Percentiles rank a stretch among this genome's conserved stretches.
Evolutionary conservation across 2,329 filamentous ascomycete species (phyloP).

Genomic region (Clarireedia paspali): DNA sequence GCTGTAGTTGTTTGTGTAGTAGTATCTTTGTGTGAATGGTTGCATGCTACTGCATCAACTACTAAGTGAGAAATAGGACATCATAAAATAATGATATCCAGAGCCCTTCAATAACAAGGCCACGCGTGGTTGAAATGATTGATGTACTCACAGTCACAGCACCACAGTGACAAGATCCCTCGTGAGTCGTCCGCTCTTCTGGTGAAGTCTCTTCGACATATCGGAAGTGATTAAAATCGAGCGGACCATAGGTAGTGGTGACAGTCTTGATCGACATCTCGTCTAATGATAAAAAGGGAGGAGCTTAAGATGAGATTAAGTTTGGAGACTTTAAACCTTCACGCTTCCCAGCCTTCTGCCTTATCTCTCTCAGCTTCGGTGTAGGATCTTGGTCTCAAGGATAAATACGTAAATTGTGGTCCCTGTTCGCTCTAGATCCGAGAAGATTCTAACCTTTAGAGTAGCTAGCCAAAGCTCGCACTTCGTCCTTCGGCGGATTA

Average conservation of each 20-base stretch:
- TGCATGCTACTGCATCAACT: not conserved
- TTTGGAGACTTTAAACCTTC: too few species aligned
- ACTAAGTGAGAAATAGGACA: too few species aligned
- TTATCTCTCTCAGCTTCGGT: too few species aligned
- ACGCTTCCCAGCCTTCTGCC: too few species aligned
- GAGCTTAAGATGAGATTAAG: not conserved
- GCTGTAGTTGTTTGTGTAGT: not conserved
- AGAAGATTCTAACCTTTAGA: too few species aligned
- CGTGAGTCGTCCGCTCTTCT: conserved; percentile 33
- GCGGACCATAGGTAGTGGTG: not conserved
- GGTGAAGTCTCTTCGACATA: conserved; percentile 12
- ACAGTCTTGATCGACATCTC: not conserved
- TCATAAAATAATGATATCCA: too few species aligned
- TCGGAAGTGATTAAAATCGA: not conserved
- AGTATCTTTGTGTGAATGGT: not conserved
- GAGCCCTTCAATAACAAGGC: too few species aligned
- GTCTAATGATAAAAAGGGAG: not conserved
- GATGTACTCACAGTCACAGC: conserved; percentile 28
- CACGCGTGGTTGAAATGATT: not conserved
- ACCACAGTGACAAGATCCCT: conserved; percentile 49
- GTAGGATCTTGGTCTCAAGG: too few species aligned
- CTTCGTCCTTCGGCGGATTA: too few species aligned
- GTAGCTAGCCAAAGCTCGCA: too few species aligned
- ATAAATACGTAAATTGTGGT: too few species aligned
- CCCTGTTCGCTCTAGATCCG: too few species aligned